Base-by-base conservation (phyloP, 2,329 filamentous ascomycete species). In the Esteya vermicola region DNA sequence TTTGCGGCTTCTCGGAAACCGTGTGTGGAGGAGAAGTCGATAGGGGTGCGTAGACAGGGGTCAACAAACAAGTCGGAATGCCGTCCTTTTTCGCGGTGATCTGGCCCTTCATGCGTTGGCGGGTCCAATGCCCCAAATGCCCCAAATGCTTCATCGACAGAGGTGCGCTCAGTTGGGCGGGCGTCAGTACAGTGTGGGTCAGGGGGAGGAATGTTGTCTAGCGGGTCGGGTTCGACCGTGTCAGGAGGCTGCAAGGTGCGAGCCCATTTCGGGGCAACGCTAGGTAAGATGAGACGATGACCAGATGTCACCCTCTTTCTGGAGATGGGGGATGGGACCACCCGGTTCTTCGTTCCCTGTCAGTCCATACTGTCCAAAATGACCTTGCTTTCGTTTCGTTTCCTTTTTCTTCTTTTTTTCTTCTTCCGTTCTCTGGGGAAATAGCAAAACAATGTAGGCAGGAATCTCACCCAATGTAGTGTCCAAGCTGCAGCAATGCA, bases 11-110 rank as follows among this genome's bases (percentile, higher is more conserved):
- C 67, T 38, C 64, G 62, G 57, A 65, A 73, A 36, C 64, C 69
- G 32, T 71, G 62, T 39, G 67, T 57, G 21, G 65, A 71, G 19
- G 62, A 61, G 43, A 81, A 72, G 51, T 83, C 76, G 38, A 83
- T 59, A 23, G 61, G 57, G 18, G 60, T 52, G 30, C 58, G 54
- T 48, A 60, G 57, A 28, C 54, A 58, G n/a, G 66, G 67, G 47
- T 72, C 66, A 31, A 47, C 47, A 26, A 75, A 57, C 6, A 72
- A 49, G 49, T 57, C 54, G 45, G 57, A 50, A 21, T 52, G 52
- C 36, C 43, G 45, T 23, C 39, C 31, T 38, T 37, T 12, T 6
- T 33, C 38, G 7, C 34, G 40, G 21, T 9, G 19, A 10, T 26
- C 25, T 6, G 33, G 19, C 9, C 16, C 26, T 20, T 12, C 13